Evolutionary conservation across 306 rosid species (phyloP).

Genomic region (Inga laurina): DNA sequence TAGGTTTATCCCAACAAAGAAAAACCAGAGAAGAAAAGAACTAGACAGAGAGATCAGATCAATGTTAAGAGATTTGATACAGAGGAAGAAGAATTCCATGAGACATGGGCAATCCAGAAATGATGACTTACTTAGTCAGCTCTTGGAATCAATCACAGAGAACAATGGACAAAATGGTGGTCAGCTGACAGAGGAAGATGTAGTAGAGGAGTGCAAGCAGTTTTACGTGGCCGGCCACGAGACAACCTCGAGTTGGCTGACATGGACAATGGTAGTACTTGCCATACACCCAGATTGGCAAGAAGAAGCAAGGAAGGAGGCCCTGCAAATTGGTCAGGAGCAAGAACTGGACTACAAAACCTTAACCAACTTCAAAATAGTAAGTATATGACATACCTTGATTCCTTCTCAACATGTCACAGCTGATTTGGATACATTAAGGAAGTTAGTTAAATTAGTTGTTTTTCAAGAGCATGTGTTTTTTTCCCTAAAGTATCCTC

Average conservation of each 20-base stretch:
- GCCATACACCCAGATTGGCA: constrained; percentile 60
- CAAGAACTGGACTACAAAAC: constrained; percentile 44
- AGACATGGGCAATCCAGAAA: constrained; percentile 32
- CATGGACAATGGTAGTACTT: constrained; percentile 52
- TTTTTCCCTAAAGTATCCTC: no score
- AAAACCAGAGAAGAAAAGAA: constrained; percentile 46
- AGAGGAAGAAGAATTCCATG: constrained; percentile 35
- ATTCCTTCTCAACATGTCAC: no score
- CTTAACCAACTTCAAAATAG: constrained; percentile 49
- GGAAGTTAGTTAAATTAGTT: no score
- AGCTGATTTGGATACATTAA: no score
- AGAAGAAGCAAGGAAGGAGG: constrained; percentile 58
- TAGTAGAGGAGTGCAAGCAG: constrained; percentile 56
- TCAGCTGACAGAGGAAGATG: constrained; percentile 49
- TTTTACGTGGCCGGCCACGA: constrained; percentile 60
- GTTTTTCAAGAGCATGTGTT: no score
- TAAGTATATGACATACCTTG: constrained; percentile 19
- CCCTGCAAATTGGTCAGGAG: constrained; percentile 41
- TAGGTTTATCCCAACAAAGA: constrained; percentile 53
- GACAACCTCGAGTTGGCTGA: constrained; percentile 50
- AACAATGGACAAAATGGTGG: constrained; percentile 10
- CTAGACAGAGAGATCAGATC: constrained; percentile 45
- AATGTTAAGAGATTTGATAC: constrained; percentile 37
- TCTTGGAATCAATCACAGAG: constrained; percentile 41
- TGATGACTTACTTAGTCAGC: constrained; percentile 49